phyloP scores from a whole-genome alignment of 2,329 filamentous ascomycete species.

The Microdochium nivale region DNA sequence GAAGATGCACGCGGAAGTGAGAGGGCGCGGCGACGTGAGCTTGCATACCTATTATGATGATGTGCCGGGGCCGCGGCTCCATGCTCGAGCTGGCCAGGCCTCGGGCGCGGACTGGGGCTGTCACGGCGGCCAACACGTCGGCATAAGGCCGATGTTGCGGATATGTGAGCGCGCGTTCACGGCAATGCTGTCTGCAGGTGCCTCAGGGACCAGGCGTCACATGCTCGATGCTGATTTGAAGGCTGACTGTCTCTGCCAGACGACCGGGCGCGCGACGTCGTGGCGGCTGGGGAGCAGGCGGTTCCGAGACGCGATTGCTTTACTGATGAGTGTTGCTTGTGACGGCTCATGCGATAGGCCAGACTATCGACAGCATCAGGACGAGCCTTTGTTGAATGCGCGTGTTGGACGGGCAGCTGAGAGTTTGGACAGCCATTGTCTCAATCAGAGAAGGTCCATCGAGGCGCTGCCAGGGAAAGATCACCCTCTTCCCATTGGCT shows the following conservation, averaged over 20 bases:
- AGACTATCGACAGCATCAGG: not conserved
- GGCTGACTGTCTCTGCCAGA: not conserved
- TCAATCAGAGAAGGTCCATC: not conserved
- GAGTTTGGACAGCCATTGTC: not conserved
- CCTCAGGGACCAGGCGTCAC: not conserved
- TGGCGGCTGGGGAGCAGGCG: not conserved
- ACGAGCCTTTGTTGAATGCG: not conserved
- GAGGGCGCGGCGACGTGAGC: slow-evolving; percentile 4
- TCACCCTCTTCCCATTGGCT: not conserved
- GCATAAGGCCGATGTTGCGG: not conserved
- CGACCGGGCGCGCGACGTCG: not conserved
- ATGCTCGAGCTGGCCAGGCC: not conserved
- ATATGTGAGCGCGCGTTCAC: not conserved
- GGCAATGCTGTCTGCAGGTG: not conserved
- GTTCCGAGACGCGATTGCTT: not conserved
- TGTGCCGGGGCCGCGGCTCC: slow-evolving; percentile 22
- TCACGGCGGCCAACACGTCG: not conserved
- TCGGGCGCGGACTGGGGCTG: not conserved
- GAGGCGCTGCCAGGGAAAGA: not conserved
- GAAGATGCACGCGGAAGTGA: not conserved
- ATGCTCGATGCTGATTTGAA: not conserved
- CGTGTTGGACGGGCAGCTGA: not conserved
- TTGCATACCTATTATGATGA: slow-evolving; percentile 38
- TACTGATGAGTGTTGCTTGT: not conserved
- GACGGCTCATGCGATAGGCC: not conserved